Conservation (phyloP, 176 grass and related monocot species). For the Ensete ventricosum region DNA sequence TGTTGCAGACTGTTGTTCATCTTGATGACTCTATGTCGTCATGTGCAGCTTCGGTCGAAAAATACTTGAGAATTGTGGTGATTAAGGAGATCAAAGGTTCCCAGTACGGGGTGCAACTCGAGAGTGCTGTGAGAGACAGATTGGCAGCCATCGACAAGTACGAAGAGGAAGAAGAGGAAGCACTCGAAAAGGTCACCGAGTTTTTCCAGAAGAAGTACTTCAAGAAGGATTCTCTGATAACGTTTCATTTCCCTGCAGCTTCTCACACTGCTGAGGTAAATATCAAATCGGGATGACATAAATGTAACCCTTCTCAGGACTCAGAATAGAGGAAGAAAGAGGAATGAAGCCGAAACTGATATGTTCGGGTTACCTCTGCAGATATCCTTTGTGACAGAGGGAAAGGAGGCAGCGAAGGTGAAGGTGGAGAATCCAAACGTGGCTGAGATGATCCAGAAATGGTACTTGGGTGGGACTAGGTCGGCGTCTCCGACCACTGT, state of each 20-base stretch:
- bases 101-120: slow-evolving; percentile 80
- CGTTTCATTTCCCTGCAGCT: slow-evolving; percentile 36
- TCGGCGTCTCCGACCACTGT: slow-evolving; percentile 57
- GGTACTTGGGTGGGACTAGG: slow-evolving; percentile 55
- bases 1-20: background rate
- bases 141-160: slow-evolving; percentile 45
- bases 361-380: background rate
- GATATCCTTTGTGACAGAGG: slow-evolving; percentile 58
- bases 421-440: slow-evolving; percentile 46
- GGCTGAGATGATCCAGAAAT: slow-evolving; percentile 62
- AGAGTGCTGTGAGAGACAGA: slow-evolving; percentile 71
- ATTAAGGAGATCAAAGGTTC: slow-evolving; percentile 95
- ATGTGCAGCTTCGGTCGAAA: slow-evolving; percentile 56
- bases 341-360: background rate
- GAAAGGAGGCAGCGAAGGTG: slow-evolving; percentile 45
- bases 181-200: slow-evolving; percentile 46
- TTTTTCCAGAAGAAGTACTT: slow-evolving; percentile 88
- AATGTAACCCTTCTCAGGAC: background rate
- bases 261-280: slow-evolving; percentile 11
- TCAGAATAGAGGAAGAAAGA: background rate
- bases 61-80: slow-evolving; percentile 53
- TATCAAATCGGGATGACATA: background rate
- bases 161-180: slow-evolving; percentile 69
- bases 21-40: background rate
- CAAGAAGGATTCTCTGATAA: slow-evolving; percentile 45